Evolutionary conservation across 2,329 filamentous ascomycete genomes (phyloP), one percentile per base, ranked within the genome.

Genomic region (Claviceps monticola): DNA sequence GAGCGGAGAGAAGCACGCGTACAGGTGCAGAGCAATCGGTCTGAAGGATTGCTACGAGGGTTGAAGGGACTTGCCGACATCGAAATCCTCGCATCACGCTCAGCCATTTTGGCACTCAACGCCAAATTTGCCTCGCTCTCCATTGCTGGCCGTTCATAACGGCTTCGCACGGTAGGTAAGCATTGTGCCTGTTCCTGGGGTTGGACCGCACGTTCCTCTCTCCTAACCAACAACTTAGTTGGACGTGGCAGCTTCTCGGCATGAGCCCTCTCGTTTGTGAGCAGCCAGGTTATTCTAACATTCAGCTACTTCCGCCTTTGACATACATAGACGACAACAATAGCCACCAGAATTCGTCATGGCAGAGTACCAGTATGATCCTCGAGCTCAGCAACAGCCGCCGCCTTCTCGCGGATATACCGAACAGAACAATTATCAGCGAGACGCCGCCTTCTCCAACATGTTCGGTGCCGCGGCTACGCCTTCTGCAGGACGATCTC

Each of bases 401-500:
- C 70, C 71, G 50, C 68, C 68, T 39, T 69, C 67, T 58, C 67
- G 69, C 52, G 71, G 74, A 58, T 75, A 78, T 74, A 74, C 58
- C 58, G 70, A 74, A 53, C 64, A 68, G 51, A 71, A 74, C 57
- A 75, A 76, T 64, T 75, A 74, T 62, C 87, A 93, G 70, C 85
- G 93, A 71, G 90, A 98, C 79, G 88, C 88, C 59, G 93, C 91
- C 58, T 98, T 94, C 69, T 88, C 86, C 58, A 91, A 91, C 71
- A 97, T 97, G 65, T 98, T 97, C 66, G 93, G 91, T 60, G 83
- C 82, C 57, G 79, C 87, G 57, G 83, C 82, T 57, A 79, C 87
- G 57, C 89, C 88, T 57, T 88, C 88, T 46, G 81, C 87, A 46
- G 91, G 91, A 53, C 84, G 93, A 66, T 94, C 90, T 53, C 90